These are phyloP conservation scores for Lepidium sativum DNA, from an alignment of 345 rosid genomes.

Conservation along the genomic window DNA sequence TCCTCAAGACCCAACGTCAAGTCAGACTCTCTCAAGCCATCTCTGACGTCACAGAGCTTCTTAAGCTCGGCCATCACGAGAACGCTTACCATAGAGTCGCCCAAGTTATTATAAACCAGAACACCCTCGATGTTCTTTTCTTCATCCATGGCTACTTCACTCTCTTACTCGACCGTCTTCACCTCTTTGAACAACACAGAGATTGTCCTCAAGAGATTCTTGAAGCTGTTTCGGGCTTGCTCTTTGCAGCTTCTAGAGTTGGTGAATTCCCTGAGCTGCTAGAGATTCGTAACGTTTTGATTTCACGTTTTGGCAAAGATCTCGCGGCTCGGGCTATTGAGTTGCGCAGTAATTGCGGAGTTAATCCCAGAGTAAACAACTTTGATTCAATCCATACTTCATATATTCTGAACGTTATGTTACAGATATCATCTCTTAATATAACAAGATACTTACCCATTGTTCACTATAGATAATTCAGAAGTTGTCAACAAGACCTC, in stretches of 20 bases:
- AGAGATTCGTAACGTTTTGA: conserved; percentile 56
- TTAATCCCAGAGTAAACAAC: conserved; percentile 44
- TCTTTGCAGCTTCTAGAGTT: conserved; percentile 67
- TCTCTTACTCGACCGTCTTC: conserved; percentile 54
- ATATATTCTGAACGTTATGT: not conserved
- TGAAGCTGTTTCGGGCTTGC: conserved; percentile 67
- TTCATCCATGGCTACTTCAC: conserved; percentile 60
- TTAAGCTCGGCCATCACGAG: conserved; percentile 56
- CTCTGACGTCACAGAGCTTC: conserved; percentile 76
- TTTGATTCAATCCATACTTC: not conserved
- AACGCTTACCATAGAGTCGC: conserved; percentile 60
- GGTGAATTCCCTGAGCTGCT: conserved; percentile 93
- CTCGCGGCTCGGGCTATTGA: conserved; percentile 66
- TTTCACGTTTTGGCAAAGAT: conserved; percentile 70
- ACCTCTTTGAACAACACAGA: conserved; percentile 56
- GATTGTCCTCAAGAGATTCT: conserved; percentile 71
- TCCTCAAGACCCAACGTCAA: conserved; percentile 69
- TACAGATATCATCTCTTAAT: not conserved
- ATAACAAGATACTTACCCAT: not conserved
- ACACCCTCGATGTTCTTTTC: conserved; percentile 51
- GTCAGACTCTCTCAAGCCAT: conserved; percentile 43
- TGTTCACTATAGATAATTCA: conserved; percentile 25
- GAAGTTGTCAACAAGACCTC: conserved; percentile 33
- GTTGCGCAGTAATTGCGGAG: conserved; percentile 69
- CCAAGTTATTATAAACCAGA: conserved; percentile 55